Base-by-base conservation (phyloP, 148 eudicot genomes). In the Rhododendron kiyosumense region DNA sequence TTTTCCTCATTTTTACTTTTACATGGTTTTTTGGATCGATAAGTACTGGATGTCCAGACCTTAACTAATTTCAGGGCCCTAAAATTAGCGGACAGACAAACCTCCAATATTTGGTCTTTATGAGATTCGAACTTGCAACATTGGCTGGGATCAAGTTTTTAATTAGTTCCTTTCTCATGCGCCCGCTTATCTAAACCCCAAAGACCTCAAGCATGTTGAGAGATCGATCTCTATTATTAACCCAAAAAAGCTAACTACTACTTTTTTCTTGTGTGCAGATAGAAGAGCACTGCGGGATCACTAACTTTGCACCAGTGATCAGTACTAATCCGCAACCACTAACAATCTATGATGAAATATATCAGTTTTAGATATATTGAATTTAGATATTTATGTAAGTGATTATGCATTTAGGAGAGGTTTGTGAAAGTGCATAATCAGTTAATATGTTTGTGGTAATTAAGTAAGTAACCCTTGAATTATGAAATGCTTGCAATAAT, bases 291-390 rank as follows among this genome's bases (percentile, higher is more conserved):
- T 90, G 87, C 85, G 92, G 87, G 65, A 86, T 84, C 74, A 84
- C 84, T 85, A 86, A 90, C 84, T 71, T 90, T 87, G 90, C 85
- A 46, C 92, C 92, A 81, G 61, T 88, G 81, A 79, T 88, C 80
- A 41, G 8, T 41, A 91, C 90, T 91, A 90, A 88, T 82, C 87
- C 91, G 45, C 90, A 86, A 84, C 91, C 89, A 84, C 93, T 90
- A 71, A 90, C 91, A 51, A 82, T 93, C 85, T 94, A 91, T 61
- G 93, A 82, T 84, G 90, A 92, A 84, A 87, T 90, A 83, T 93
- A 90, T 86, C 92, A 93, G 83, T 93, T 88, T 87, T 93, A 65
- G 85, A 75, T 83, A 78, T 87, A 75, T 80, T 36, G 49, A 78
- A 51, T 85, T 65, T 43, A 17, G 14, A 12, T 71, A 48, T 38